These are phyloP conservation scores for Aureobasidium zeae DNA, from an alignment of 2,329 filamentous ascomycete species.

Conservation along the genomic window DNA sequence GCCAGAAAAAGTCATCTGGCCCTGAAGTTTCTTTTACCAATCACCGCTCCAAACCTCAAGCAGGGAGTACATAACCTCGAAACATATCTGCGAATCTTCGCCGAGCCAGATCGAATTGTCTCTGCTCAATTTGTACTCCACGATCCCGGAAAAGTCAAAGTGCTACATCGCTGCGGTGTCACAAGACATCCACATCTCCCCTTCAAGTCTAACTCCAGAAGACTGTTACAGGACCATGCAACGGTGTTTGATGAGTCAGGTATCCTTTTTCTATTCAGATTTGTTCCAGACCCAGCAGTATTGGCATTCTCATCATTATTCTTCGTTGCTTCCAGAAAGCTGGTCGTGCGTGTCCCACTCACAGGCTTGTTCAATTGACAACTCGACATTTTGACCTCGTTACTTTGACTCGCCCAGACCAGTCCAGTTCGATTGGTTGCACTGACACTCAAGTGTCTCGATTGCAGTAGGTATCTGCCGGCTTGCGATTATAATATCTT, in stretches of 20 bases:
- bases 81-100: neutral
- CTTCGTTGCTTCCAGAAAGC: neutral
- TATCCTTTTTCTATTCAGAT: slow-evolving; percentile 4
- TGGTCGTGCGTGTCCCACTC: neutral
- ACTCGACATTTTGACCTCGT: too few species aligned
- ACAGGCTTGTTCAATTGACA: slow-evolving; percentile 9
- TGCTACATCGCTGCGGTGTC: slow-evolving; percentile 6
- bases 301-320: too few species aligned
- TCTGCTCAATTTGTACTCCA: neutral
- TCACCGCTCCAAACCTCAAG: neutral
- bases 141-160: slow-evolving; percentile 4
- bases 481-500: neutral
- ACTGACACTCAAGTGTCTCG: neutral
- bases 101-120: neutral
- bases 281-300: slow-evolving; percentile 4
- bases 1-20: neutral
- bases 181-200: neutral
- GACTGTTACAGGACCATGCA: slow-evolving; percentile 8
- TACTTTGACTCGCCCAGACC: too few species aligned
- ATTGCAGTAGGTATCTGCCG: neutral
- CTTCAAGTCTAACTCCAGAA: neutral
- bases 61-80: too few species aligned
- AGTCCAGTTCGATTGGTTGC: neutral
- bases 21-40: neutral
- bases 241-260: slow-evolving; percentile 5